Conservation (phyloP, 1,284 basidiomycete genomes). For the Volvariella surrecta region DNA sequence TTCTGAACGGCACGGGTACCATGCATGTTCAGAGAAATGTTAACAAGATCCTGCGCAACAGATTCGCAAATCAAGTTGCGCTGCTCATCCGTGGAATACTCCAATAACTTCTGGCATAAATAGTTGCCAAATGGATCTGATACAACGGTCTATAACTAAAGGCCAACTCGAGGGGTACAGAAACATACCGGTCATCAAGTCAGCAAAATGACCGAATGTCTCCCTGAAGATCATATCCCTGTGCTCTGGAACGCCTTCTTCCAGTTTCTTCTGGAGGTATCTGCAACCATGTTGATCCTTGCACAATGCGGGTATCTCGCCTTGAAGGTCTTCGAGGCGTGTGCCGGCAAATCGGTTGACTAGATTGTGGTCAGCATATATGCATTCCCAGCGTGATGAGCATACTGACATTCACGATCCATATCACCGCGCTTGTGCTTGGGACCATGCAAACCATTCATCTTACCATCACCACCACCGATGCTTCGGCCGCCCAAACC, state of each 20-base stretch:
- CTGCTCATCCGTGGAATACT: slow-evolving; percentile 97
- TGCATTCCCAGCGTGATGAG: not conserved
- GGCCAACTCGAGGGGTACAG: not conserved
- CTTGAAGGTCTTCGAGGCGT: slow-evolving; percentile 90
- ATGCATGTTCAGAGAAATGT: slow-evolving; percentile 99
- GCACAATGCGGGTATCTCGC: slow-evolving; percentile 90
- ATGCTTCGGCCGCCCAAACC: slow-evolving; percentile 40
- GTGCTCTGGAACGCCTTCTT: slow-evolving; percentile 90
- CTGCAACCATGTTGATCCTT: slow-evolving; percentile 99
- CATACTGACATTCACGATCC: slow-evolving; percentile 70
- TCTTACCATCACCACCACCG: slow-evolving; percentile 53
- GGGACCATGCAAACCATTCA: slow-evolving; percentile 83
- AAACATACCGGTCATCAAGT: slow-evolving; percentile 87
- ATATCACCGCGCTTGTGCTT: slow-evolving; percentile 93
- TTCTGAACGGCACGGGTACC: slow-evolving; percentile 99
- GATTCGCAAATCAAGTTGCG: slow-evolving; percentile 96
- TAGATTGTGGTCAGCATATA: slow-evolving; percentile 19
- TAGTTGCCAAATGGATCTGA: slow-evolving; percentile 99
- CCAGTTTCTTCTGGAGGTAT: slow-evolving; percentile 98
- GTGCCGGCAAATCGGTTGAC: slow-evolving; percentile 95
- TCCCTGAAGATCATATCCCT: slow-evolving; percentile 99
- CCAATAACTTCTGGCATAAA: slow-evolving; percentile 96
- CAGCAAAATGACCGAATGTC: slow-evolving; percentile 96
- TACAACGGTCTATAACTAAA: not conserved
- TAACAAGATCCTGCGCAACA: slow-evolving; percentile 94